Evolutionary conservation across 306 rosid species (phyloP).

Genomic region (Malus sylvestris): DNA sequence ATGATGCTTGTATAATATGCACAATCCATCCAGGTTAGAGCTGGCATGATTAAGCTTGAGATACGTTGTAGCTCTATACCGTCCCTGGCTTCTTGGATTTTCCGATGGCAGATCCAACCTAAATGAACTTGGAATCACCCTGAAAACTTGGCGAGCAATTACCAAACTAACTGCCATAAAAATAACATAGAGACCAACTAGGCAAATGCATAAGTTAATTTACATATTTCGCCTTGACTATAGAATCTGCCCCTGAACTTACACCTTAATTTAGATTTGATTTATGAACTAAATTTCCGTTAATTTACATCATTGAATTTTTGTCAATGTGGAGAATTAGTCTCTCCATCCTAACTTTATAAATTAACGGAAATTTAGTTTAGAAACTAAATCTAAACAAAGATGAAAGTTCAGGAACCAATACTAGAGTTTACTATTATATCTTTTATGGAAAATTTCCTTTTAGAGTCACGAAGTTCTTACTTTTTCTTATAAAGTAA

Average conservation of each 20-base stretch:
- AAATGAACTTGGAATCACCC: conserved; percentile 28
- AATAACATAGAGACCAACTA: conserved; percentile 67
- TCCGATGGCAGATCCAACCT: background rate
- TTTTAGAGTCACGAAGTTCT: background rate
- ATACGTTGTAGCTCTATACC: background rate
- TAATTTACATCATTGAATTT: too few species aligned
- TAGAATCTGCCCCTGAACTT: too few species aligned
- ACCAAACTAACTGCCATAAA: conserved; percentile 67
- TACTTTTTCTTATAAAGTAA: background rate
- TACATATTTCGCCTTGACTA: too few species aligned
- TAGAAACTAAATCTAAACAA: too few species aligned
- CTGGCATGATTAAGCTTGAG: conserved; percentile 2
- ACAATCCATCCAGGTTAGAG: background rate
- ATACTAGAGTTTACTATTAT: background rate
- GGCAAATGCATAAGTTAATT: background rate
- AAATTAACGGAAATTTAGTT: too few species aligned
- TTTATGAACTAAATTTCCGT: too few species aligned
- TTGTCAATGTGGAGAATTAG: too few species aligned
- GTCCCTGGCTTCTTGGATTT: background rate
- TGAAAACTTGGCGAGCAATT: conserved; percentile 68
- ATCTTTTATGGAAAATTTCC: background rate
- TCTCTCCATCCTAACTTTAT: too few species aligned
- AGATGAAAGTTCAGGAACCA: too few species aligned
- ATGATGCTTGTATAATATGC: background rate
- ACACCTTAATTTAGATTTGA: too few species aligned